Evolutionary conservation across 2,329 filamentous ascomycete species (phyloP), one percentile per base, ranked within the genome.

Genomic region (Blastomyces parvus): DNA sequence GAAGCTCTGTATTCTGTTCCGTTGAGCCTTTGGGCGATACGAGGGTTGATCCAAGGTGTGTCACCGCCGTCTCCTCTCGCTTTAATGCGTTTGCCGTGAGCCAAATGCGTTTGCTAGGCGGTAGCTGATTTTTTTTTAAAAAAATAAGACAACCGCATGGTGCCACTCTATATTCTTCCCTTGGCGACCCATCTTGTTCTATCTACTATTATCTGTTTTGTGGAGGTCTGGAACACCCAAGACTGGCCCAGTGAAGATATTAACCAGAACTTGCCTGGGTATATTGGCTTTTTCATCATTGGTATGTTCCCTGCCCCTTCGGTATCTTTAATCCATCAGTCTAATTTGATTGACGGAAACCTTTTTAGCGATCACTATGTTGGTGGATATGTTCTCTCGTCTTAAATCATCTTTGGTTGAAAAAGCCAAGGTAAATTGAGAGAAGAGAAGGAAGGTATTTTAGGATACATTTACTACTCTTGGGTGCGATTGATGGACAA

Each of bases 1-100:
- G 48, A 52, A 52, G 48, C 25, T 52, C 9, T 52, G 48, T 52
- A 52, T 52, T 27, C 48, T 52, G 48, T 52, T 52, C 48, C 48
- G 11, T 52, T 52, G 22, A 52, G 48, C 48, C 25, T 52, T 52
- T 52, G 48, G 48, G 48, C 25, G 25, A 52, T 52, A 17, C 25
- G 48, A 30, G 48, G 48, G 13, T 52, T 52, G 4, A 52, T 52
- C 25, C 48, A 17, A 52, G 48, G 48, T 52, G 25, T 4, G 48
- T 17, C 48, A 52, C 13, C 11, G 46, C 14, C 25, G 4, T 52
- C 13, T 52, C 25, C 13, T 5, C 9, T 27, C 17, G 2, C 2
- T 22, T 3, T 22, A 13, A 27, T 30, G 13, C 13, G 7, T 30
- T 52, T 30, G 13, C 14, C 27, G 25, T 8, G 48, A 30, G 25